Evolutionary conservation across 805 yeast species (phyloP), one percentile per base, ranked within the genome.

Genomic region (Ogataea minuta): DNA sequence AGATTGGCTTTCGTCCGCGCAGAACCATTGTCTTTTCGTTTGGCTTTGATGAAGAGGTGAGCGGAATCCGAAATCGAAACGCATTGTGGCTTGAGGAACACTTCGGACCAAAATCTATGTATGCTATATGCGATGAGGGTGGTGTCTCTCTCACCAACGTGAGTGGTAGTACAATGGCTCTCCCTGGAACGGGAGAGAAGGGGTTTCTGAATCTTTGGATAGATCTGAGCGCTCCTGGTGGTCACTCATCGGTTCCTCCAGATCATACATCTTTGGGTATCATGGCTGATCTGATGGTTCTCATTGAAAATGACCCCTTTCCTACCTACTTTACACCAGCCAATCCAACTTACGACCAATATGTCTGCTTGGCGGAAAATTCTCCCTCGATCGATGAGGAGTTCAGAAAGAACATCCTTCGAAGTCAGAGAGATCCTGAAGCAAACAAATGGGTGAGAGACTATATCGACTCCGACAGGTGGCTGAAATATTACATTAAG

Each of bases 201-300:
- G 85, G 86, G 4, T 72, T 70, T 42, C 14, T 68, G 11, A 57
- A 70, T 48, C 50, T 72, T 3, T 45, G 54, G 20, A 65, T 82
- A 28, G 67, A 68, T 3, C 61, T 84, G 28, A 62, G 63, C 16
- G 79, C 84, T 14, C 76, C 78, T 10, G 95, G 95, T 26, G 95
- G 95, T 7, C 95, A 84, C 56, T 78, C 91, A 1, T 81, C 90
- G 7, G 59, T 72, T n/a, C 93, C 95, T 7, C 91, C 90, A 2
- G 79, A 75, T 37, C 91, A 84, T 51, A 84, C 91, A 4, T 71
- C 81, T 1, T 79, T 85, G 55, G 95, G 91, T 9, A 72, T 85
- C 20, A 67, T 79, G 37, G 67, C 84, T 4, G 76, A 81, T 44
- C 62, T 84, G 36, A 68, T 79, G 8, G 61, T 63, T 6, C 45